Evolutionary conservation across 768 basidiomycete species (phyloP).

Genomic region (Leccinum subgranulosum): DNA sequence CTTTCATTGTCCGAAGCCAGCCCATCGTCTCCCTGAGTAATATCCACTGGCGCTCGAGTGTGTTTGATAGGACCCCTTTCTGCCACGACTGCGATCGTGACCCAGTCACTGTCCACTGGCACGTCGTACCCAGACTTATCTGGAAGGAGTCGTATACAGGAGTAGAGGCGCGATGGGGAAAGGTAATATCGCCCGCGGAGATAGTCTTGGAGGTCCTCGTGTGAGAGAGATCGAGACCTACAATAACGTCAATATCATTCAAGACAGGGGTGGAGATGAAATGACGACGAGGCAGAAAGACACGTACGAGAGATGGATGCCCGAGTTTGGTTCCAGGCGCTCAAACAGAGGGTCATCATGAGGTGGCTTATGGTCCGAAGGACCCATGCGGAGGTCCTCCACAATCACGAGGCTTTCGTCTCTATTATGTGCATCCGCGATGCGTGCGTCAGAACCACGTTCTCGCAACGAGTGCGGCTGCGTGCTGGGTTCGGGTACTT

Average conservation of each 20-base stretch:
- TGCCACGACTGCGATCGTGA: conserved; percentile 94
- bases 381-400: conserved; percentile 76
- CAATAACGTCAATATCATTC: conserved; percentile 10
- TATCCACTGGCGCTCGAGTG: conserved; percentile 60
- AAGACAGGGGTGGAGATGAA: background rate
- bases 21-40: conserved; percentile 45
- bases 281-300: conserved; percentile 12
- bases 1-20: conserved; percentile 32
- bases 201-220: conserved; percentile 78
- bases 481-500: conserved; percentile 4
- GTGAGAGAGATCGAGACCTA: conserved; percentile 70
- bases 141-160: conserved; percentile 70
- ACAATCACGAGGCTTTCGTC: conserved; percentile 70
- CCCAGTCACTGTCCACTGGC: conserved; percentile 90
- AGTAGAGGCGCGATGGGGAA: conserved; percentile 87
- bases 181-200: conserved; percentile 83
- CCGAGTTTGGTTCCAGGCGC: conserved; percentile 85
- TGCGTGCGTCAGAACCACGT: conserved; percentile 2
- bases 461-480: conserved; percentile 2
- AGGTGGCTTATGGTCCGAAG: conserved; percentile 67
- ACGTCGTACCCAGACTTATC: conserved; percentile 87
- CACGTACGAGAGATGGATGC: conserved; percentile 75
- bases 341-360: conserved; percentile 75
- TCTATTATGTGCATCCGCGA: conserved; percentile 21
- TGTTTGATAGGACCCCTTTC: conserved; percentile 80